Conservation (phyloP, 2,329 filamentous ascomycete species). For the Pezizomycotina sp. region DNA sequence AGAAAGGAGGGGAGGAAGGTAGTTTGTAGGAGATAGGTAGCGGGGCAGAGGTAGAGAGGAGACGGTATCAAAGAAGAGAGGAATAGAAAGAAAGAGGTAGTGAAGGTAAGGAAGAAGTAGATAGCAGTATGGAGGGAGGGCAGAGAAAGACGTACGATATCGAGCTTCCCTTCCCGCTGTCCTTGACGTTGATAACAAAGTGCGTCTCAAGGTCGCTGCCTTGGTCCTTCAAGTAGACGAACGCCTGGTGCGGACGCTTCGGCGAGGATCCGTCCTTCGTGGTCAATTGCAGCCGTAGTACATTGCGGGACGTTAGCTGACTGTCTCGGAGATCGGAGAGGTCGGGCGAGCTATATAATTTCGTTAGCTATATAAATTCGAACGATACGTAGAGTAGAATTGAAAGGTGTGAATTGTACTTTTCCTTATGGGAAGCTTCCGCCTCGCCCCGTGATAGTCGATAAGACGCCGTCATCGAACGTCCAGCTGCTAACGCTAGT, state of each 20-base stretch:
- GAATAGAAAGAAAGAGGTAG: too few species aligned
- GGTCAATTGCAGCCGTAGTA: constrained; percentile 62
- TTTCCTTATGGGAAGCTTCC: too few species aligned
- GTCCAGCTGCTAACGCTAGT: too few species aligned
- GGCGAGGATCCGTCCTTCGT: constrained; percentile 60
- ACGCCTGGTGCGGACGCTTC: constrained; percentile 85
- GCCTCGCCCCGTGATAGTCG: too few species aligned
- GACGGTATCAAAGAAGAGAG: too few species aligned
- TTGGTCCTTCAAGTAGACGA: constrained; percentile 64
- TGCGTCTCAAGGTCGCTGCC: constrained; percentile 67
- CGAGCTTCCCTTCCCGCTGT: constrained; percentile 63
- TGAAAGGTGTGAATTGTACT: too few species aligned
- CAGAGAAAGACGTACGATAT: constrained; percentile 49
- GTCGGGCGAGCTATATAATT: too few species aligned
- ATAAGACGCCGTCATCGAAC: too few species aligned
- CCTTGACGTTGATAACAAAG: constrained; percentile 68
- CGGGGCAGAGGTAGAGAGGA: neutral
- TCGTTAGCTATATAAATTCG: too few species aligned
- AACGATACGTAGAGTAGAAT: too few species aligned
- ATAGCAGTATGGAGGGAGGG: constrained; percentile 9
- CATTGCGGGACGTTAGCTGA: too few species aligned
- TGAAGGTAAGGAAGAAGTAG: constrained; percentile 1
- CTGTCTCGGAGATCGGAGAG: too few species aligned
- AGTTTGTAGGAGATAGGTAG: constrained; percentile 24
- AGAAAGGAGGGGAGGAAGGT: constrained; percentile 19